Evolutionary conservation across 345 rosid species (phyloP).

Genomic region (Heritiera fomes): DNA sequence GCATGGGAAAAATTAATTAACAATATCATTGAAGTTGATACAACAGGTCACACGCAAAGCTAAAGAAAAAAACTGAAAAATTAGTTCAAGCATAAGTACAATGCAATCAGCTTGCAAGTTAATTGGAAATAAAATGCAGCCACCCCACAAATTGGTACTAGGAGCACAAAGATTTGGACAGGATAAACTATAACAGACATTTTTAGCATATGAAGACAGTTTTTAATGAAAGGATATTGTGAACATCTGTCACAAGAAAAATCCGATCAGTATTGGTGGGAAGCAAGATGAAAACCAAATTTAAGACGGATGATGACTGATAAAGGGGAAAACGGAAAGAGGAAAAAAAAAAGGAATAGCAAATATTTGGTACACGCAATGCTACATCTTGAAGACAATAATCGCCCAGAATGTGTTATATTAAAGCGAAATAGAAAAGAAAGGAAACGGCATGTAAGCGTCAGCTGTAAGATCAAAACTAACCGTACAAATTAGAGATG

Average conservation of each 20-base stretch:
- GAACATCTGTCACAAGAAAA: not conserved
- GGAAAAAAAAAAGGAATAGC: not conserved
- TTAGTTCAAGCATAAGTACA: conserved; percentile 2
- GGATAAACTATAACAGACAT: not conserved
- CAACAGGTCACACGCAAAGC: not conserved
- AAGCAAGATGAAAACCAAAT: not conserved
- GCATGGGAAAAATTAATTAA: conserved; percentile 4
- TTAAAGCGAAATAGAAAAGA: not conserved
- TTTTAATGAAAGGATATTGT: not conserved
- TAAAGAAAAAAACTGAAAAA: not conserved
- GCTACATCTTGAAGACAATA: not conserved
- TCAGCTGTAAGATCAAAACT: conserved; percentile 27
- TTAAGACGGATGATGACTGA: not conserved
- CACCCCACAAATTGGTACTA: not conserved
- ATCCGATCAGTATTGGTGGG: not conserved
- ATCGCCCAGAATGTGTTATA: not conserved
- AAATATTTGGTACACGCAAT: not conserved
- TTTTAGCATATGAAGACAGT: not conserved
- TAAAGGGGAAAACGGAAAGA: not conserved
- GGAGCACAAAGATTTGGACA: not conserved
- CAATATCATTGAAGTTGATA: not conserved
- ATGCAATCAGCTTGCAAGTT: not conserved
- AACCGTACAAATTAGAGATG: conserved; percentile 34
- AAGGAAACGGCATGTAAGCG: not conserved
- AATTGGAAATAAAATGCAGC: not conserved